Conservation (phyloP, 495 filamentous ascomycete species). For the Halenospora varia region DNA sequence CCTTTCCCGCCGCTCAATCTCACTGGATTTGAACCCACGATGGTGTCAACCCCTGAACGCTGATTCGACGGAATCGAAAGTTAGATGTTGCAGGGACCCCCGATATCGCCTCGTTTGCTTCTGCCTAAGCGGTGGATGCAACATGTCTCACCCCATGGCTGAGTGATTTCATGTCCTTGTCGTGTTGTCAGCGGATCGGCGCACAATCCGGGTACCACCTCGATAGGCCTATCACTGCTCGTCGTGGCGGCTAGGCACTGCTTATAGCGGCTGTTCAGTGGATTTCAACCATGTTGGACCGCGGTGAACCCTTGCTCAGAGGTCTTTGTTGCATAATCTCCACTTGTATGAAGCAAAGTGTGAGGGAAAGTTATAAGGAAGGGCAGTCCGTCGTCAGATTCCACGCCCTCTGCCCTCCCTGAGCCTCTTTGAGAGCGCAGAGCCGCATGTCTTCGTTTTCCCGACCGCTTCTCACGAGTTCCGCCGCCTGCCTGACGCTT, state of each 20-base stretch:
- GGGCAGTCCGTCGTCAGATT: conserved; percentile 43
- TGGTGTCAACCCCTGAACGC: neutral
- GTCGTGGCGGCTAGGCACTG: conserved; percentile 7
- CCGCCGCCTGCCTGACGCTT: neutral
- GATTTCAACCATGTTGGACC: conserved; percentile 13
- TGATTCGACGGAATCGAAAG: neutral
- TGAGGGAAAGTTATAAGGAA: conserved; percentile 9
- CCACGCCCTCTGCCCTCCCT: conserved; percentile 52
- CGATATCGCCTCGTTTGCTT: neutral
- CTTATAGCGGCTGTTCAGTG: neutral
- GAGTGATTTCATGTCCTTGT: conserved; percentile 10
- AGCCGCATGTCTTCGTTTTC: neutral
- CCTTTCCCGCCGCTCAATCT: neutral
- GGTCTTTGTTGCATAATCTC: conserved; percentile 15
- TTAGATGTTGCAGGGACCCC: neutral
- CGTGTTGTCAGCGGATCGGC: conserved; percentile 20
- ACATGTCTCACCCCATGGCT: conserved; percentile 16
- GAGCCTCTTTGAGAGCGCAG: neutral
- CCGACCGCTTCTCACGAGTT: neutral
- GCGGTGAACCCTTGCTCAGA: conserved; percentile 7
- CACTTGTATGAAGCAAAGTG: conserved; percentile 8
- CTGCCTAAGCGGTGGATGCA: neutral
- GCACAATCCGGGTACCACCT: neutral
- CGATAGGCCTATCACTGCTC: conserved; percentile 13
- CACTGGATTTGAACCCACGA: neutral